Evolutionary conservation across 2,329 filamentous ascomycete species (phyloP).

Genomic region (Laburnicola sp.): DNA sequence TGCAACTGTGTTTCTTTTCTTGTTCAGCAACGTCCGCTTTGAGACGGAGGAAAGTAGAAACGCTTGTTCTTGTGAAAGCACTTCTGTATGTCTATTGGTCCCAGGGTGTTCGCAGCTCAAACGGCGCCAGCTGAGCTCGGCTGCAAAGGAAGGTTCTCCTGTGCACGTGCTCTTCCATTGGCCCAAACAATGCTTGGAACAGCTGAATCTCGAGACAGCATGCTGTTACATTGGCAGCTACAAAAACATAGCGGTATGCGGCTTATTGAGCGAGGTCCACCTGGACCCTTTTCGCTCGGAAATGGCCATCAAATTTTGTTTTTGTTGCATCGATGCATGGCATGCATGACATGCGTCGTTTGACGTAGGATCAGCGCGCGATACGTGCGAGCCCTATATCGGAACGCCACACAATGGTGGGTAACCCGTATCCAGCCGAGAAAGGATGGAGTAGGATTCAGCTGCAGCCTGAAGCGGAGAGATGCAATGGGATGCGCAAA

Average conservation of each 20-base stretch:
- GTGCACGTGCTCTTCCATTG: background rate
- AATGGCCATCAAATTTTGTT: slow-evolving; percentile 1
- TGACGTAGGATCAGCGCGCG: slow-evolving; percentile 22
- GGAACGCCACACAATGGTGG: slow-evolving; percentile 6
- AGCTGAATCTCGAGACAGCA: background rate
- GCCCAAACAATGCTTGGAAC: background rate
- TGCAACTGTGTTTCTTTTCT: too few species aligned
- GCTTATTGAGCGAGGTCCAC: background rate
- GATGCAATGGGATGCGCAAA: slow-evolving; percentile 2
- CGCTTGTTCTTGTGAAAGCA: background rate
- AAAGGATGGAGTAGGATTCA: slow-evolving; percentile 1
- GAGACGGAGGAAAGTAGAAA: background rate
- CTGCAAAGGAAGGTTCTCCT: slow-evolving; percentile 17
- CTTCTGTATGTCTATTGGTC: slow-evolving; percentile 2
- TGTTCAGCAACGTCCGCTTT: background rate
- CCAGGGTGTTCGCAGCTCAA: slow-evolving; percentile 1
- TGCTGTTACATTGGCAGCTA: background rate
- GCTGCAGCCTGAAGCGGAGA: background rate
- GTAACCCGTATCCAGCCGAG: background rate
- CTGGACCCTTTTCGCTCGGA: background rate
- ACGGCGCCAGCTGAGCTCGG: slow-evolving; percentile 19
- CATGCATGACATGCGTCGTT: slow-evolving; percentile 37
- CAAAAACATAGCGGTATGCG: background rate
- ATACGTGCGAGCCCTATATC: slow-evolving; percentile 32
- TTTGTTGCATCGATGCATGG: slow-evolving; percentile 10